Evolutionary conservation across 106 monocot genomes (phyloP).

Genomic region (Xerophyta viscosa): DNA sequence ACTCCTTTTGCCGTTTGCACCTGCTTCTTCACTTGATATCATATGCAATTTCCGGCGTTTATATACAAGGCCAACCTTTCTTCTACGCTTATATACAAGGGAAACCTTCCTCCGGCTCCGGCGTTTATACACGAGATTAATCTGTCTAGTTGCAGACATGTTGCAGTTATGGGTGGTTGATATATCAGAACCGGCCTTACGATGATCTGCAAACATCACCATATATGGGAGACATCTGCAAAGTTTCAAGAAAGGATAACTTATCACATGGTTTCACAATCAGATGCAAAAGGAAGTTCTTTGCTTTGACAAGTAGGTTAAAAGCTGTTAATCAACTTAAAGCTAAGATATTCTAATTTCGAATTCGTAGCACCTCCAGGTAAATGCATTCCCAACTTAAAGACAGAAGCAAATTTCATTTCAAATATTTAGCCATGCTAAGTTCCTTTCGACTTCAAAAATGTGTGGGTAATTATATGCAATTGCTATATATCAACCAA

Average conservation of each 20-base stretch:
- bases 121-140: conserved; percentile 34
- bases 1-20: conserved; percentile 9
- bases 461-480: too few relatives aligned
- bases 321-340: background rate
- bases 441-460: background rate
- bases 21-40: conserved; percentile 17
- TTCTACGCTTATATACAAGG: conserved; percentile 36
- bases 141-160: conserved; percentile 2
- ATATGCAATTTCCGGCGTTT: conserved; percentile 46
- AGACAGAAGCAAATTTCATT: background rate
- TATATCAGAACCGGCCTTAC: conserved; percentile 11
- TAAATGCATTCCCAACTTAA: background rate
- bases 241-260: background rate
- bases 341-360: background rate
- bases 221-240: conserved; percentile 6
- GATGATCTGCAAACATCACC: background rate
- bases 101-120: conserved; percentile 36
- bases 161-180: conserved; percentile 11
- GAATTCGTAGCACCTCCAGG: background rate
- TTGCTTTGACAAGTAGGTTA: background rate
- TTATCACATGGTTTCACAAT: background rate
- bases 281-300: conserved; percentile 1
- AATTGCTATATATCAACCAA: too few relatives aligned
- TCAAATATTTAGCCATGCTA: too few relatives aligned
- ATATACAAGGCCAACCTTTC: conserved; percentile 24